These are phyloP conservation scores for Rhizoclosmatium hyalinum DNA, from an alignment of 371 early-diverging fungal genomes.

Conservation along the genomic window DNA sequence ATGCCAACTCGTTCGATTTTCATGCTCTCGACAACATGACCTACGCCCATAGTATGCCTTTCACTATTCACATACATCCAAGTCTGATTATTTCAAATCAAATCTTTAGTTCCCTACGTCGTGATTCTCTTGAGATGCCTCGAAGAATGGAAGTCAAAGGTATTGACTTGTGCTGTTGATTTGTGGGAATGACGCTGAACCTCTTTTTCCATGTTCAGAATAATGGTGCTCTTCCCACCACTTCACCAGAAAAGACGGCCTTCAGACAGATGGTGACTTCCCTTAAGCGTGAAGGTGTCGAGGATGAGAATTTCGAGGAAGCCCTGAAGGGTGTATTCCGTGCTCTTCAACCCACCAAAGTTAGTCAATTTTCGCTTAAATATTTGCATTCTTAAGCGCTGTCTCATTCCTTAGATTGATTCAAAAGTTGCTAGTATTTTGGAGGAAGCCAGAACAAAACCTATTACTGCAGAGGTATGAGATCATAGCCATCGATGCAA, in stretches of 20 bases:
- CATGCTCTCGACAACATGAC: conserved; percentile 70
- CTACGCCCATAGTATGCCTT: conserved; percentile 44
- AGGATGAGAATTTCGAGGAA: conserved; percentile 90
- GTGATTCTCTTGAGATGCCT: conserved; percentile 79
- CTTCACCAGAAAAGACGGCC: conserved; percentile 68
- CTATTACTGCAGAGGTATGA: conserved; percentile 28
- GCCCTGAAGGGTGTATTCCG: conserved; percentile 68
- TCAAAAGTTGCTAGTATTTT: conserved; percentile 30
- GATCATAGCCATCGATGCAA: background rate
- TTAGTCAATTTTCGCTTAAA: conserved; percentile 10
- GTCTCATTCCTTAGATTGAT: conserved; percentile 33
- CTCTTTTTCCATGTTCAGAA: conserved; percentile 32
- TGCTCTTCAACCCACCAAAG: conserved; percentile 43
- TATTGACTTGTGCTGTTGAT: conserved; percentile 15
- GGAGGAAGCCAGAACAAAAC: conserved; percentile 28
- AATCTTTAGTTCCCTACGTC: conserved; percentile 83
- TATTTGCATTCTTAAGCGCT: conserved; percentile 4
- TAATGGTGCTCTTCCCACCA: conserved; percentile 58
- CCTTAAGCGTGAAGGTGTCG: conserved; percentile 42
- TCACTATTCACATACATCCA: background rate
- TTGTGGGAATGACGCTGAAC: background rate
- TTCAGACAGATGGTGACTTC: conserved; percentile 67
- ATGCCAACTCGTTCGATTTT: conserved; percentile 71
- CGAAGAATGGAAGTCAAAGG: conserved; percentile 69
- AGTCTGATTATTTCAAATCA: background rate